These are phyloP conservation scores for Colletotrichum sp. DNA, from an alignment of 2,329 filamentous ascomycete species.

Conservation along the genomic window DNA sequence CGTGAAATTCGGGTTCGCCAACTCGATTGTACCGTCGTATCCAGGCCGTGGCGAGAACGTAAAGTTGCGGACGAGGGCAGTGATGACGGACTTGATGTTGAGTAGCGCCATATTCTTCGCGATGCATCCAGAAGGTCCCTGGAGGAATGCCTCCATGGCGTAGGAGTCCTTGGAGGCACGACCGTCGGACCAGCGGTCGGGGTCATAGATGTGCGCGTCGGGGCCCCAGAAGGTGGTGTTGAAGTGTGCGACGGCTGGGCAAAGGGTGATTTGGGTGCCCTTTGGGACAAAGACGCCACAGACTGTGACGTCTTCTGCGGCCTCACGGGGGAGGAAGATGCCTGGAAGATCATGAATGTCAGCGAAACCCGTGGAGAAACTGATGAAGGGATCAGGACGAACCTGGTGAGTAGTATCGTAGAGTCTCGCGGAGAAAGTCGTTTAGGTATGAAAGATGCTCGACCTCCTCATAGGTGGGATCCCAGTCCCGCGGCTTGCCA, in stretches of 20 bases:
- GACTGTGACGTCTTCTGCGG: slow-evolving; percentile 27
- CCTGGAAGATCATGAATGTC: not conserved
- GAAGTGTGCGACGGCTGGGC: slow-evolving; percentile 27
- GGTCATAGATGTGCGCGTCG: slow-evolving; percentile 28
- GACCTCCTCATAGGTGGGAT: slow-evolving; percentile 39
- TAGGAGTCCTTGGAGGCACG: slow-evolving; percentile 24
- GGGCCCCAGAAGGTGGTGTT: slow-evolving; percentile 31
- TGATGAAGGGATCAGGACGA: slow-evolving; percentile 23
- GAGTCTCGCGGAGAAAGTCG: slow-evolving; percentile 40
- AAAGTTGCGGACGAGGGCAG: slow-evolving; percentile 9
- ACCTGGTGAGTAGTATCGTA: slow-evolving; percentile 38
- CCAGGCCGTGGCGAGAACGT: not conserved
- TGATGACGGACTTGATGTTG: slow-evolving; percentile 19
- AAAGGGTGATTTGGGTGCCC: slow-evolving; percentile 29
- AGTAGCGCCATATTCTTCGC: slow-evolving; percentile 20
- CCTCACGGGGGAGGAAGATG: slow-evolving; percentile 27
- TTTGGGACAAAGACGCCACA: slow-evolving; percentile 29
- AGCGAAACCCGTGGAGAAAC: not conserved
- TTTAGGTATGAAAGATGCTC: slow-evolving; percentile 50
- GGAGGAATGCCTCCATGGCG: slow-evolving; percentile 29
- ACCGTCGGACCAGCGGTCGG: slow-evolving; percentile 31
- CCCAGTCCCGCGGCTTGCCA: slow-evolving; percentile 30
- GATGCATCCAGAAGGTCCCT: slow-evolving; percentile 19
- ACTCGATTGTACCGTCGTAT: not conserved
- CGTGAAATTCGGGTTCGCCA: slow-evolving; percentile 20